A percentile compares a stretch with the other conserved stretches of the same genome.
Evolutionary conservation across 139 green algal genomes (phyloP).

Genomic region (Zygnema cylindricum): DNA sequence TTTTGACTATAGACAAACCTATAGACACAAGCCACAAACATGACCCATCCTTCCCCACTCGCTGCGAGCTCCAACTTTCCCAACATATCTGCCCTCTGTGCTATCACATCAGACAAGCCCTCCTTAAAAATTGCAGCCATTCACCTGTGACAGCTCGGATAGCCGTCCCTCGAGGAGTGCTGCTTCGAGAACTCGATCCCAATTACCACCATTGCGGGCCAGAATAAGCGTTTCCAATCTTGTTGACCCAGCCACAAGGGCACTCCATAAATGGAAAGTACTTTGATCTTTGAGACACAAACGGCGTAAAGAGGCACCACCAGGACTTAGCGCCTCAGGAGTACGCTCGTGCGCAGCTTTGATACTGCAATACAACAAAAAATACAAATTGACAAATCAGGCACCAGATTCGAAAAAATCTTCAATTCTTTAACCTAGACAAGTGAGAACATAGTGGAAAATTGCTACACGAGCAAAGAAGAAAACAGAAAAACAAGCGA

Average conservation of each 20-base stretch:
- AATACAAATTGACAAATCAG: too few species aligned
- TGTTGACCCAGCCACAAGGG: slow-evolving; percentile 9
- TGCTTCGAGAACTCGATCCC: slow-evolving; percentile 29
- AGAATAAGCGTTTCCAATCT: slow-evolving; percentile 46
- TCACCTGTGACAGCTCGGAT: slow-evolving; percentile 42
- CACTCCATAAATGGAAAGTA: slow-evolving; percentile 25
- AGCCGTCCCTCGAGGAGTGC: slow-evolving; percentile 9
- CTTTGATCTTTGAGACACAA: slow-evolving; percentile 52
- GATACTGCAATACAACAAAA: slow-evolving; percentile 2
- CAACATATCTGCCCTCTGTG: too few species aligned
- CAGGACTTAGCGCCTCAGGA: not conserved
- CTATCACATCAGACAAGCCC: too few species aligned
- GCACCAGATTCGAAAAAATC: too few species aligned
- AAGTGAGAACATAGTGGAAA: too few species aligned
- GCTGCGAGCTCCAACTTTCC: too few species aligned
- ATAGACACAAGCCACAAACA: too few species aligned
- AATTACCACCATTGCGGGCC: slow-evolving; percentile 40
- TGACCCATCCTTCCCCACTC: too few species aligned
- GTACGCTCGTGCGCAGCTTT: not conserved
- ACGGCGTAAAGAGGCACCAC: not conserved
- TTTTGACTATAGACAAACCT: too few species aligned
- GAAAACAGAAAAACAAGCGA: too few species aligned
- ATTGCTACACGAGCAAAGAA: too few species aligned
- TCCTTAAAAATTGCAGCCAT: not conserved
- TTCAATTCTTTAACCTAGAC: too few species aligned